Evolutionary conservation across 2,329 filamentous ascomycete species (phyloP).

Genomic region (Stemphylium beticola): DNA sequence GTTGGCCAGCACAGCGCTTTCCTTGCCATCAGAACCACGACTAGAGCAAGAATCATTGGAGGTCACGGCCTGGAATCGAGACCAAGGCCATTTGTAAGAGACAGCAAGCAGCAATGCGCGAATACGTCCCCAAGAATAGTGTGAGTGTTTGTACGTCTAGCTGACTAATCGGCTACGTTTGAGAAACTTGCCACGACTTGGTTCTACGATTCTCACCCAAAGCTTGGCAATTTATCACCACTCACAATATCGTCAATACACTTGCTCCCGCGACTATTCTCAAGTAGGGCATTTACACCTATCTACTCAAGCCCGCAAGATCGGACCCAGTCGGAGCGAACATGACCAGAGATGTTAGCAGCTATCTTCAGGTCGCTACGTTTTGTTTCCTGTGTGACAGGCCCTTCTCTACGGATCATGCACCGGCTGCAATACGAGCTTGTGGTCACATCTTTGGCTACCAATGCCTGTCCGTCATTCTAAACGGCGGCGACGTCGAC

Average conservation of each 20-base stretch:
- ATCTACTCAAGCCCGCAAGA: too few species aligned
- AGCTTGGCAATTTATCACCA: too few species aligned
- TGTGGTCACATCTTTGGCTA: slow-evolving; percentile 5
- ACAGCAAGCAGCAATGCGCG: too few species aligned
- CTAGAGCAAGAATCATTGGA: too few species aligned
- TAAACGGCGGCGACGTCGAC: slow-evolving; percentile 5
- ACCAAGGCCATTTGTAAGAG: too few species aligned
- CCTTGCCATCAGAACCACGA: too few species aligned
- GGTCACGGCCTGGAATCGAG: too few species aligned
- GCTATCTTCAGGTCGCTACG: neutral
- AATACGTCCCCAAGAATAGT: too few species aligned
- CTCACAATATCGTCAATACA: too few species aligned
- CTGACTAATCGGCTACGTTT: neutral
- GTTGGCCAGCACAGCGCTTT: too few species aligned
- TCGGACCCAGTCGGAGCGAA: neutral
- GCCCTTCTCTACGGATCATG: neutral
- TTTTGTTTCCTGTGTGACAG: slow-evolving; percentile 2
- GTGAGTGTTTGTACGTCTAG: neutral
- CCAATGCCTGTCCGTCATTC: slow-evolving; percentile 1
- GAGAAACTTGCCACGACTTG: neutral
- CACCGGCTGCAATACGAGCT: neutral
- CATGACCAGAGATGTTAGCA: slow-evolving; percentile 1
- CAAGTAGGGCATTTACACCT: too few species aligned
- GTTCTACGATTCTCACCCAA: neutral
- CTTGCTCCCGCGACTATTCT: too few species aligned